Conservation (phyloP, 768 basidiomycete species). For the Mycena indigotica region DNA sequence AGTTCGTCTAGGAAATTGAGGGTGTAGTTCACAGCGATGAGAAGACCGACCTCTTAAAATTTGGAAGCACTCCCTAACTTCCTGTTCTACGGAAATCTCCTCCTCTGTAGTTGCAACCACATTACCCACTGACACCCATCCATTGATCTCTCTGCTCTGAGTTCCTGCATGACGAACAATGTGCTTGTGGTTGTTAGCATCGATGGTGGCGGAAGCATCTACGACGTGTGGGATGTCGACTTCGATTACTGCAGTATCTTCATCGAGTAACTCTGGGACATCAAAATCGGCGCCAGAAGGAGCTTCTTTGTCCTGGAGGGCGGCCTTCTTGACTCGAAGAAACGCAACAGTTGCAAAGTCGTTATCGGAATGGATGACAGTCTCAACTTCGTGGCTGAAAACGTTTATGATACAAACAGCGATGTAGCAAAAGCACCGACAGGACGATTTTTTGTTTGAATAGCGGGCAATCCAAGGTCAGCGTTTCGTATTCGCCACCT, state of each 20-base stretch:
- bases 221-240: constrained; percentile 21
- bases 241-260: constrained; percentile 35
- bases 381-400: constrained; percentile 61
- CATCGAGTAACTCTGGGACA: constrained; percentile 59
- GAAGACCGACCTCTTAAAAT: constrained; percentile 54
- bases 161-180: constrained; percentile 7
- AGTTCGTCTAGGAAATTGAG: constrained; percentile 52
- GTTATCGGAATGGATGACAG: constrained; percentile 76
- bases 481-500: constrained; percentile 96
- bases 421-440: constrained; percentile 43
- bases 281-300: constrained; percentile 22
- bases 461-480: constrained; percentile 87
- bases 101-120: constrained; percentile 31
- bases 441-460: constrained; percentile 79
- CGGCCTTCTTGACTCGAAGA: constrained; percentile 73
- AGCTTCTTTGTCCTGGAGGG: constrained; percentile 56
- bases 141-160: constrained; percentile 38
- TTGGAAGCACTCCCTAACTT: constrained; percentile 71
- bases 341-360: constrained; percentile 92
- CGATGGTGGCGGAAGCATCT: neutral
- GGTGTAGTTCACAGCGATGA: neutral
- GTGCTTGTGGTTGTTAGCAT: neutral
- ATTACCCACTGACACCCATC: constrained; percentile 75
- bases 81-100: constrained; percentile 60
- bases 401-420: constrained; percentile 3